Evolutionary conservation across 768 basidiomycete genomes (phyloP).

Genomic region (Ramaria sp.): DNA sequence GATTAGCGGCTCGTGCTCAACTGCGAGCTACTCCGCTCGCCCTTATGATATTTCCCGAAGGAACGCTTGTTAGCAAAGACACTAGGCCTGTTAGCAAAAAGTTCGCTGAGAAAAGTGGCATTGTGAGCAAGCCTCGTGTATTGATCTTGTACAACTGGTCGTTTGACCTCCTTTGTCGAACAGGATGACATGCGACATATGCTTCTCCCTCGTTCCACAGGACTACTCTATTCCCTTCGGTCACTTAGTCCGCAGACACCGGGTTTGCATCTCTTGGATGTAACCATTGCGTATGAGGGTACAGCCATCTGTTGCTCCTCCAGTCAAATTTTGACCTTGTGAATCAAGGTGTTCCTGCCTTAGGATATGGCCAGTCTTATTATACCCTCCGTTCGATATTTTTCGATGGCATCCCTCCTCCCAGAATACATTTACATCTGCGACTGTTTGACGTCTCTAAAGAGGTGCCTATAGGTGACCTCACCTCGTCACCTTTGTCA

Average conservation of each 20-base stretch:
- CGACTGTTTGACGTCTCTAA: constrained; percentile 60
- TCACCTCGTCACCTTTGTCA: constrained; percentile 22
- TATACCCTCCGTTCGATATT: constrained; percentile 90
- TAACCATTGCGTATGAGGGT: constrained; percentile 91
- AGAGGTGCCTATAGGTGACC: constrained; percentile 61
- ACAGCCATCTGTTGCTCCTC: constrained; percentile 10
- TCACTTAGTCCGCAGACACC: constrained; percentile 72
- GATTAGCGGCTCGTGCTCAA: constrained; percentile 61
- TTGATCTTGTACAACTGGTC: neutral
- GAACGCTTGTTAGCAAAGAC: constrained; percentile 81
- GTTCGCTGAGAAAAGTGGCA: constrained; percentile 80
- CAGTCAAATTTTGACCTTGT: neutral
- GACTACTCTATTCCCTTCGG: constrained; percentile 75
- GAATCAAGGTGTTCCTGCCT: constrained; percentile 56
- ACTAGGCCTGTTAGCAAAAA: constrained; percentile 79
- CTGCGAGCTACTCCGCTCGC: constrained; percentile 60
- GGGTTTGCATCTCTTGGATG: constrained; percentile 72
- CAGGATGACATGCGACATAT: constrained; percentile 72
- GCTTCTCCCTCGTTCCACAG: constrained; percentile 90
- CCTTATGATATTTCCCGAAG: constrained; percentile 90
- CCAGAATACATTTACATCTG: constrained; percentile 78
- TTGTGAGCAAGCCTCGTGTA: constrained; percentile 44
- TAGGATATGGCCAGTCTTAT: constrained; percentile 76
- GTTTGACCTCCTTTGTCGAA: neutral
- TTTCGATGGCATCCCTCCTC: constrained; percentile 69